Base-by-base conservation (phyloP, 805 yeast genomes). In the Cyberlindnera maclurae region DNA sequence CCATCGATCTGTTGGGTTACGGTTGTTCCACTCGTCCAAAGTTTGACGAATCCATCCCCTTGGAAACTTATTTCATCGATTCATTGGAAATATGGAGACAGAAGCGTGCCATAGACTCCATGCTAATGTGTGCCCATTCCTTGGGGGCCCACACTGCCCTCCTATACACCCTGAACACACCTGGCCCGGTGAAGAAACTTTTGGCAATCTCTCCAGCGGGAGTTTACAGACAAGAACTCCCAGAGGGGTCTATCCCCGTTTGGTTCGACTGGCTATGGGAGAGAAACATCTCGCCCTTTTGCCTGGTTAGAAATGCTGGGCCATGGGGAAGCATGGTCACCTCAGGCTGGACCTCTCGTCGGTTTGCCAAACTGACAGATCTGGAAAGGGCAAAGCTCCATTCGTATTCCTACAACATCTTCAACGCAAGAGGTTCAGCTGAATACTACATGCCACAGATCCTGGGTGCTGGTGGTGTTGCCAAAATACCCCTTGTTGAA, bases 161-260 rank as follows among this genome's bases (percentile, higher is more conserved):
- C 1, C 60, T 80, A 4, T 83, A 86, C 49, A 82, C 85, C 4
- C 65, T 78, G 38, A 67, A 69, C 38, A 62, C 69, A 45, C 86
- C 90, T 1, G 61, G 66, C 2, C 72, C 77, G 33, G 80, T 89
- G 44, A 64, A 69, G 34, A 82, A 81, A 50, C 55, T 90, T 27
- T 54, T 88, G n/a, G 70, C 89, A 65, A 80, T 86, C 6, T 83
- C 95, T 0, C 97, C 97, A 0, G 97, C 95, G 0, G 96, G 95
- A 3, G 76, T 93, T 5, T 71, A 74, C 29, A 68, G 69, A 40
- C 75, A 75, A 31, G 49, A 63, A 5, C 55, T 52, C 16, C 58
- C 65, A 3, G 50, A 47, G 32, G 71, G 71, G 2, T 52, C 51
- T 7, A 72, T 84, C 2, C 96, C 97, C 1, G 57, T 63, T 30